Conservation (phyloP, 305 asterid species). For the Fraxinus paxiana region DNA sequence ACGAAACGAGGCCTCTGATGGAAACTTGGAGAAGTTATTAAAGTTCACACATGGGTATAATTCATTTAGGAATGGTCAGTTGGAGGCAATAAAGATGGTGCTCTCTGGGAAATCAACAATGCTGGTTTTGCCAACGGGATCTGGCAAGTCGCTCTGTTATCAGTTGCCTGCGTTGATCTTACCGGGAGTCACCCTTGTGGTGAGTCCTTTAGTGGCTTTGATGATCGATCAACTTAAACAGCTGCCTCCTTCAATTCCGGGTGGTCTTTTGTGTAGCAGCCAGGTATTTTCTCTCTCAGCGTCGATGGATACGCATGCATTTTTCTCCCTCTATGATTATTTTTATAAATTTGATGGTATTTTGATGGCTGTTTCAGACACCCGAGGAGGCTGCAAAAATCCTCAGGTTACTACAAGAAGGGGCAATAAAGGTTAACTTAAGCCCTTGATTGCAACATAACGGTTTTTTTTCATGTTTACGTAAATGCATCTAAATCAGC, state of each 20-base stretch:
- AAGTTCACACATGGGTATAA: constrained; percentile 67
- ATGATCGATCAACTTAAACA: constrained; percentile 97
- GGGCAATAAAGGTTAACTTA: constrained; percentile 60
- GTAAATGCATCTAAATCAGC: background rate
- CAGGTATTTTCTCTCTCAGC: constrained; percentile 52
- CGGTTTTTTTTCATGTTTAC: background rate
- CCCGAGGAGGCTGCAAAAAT: constrained; percentile 72
- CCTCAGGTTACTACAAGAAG: constrained; percentile 60
- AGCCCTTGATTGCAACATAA: constrained; percentile 6
- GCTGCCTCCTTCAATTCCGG: constrained; percentile 65
- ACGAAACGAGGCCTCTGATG: constrained; percentile 63
- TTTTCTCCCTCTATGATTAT: background rate
- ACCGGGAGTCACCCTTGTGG: constrained; percentile 76
- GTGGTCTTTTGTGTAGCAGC: constrained; percentile 77
- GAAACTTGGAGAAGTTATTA: constrained; percentile 63
- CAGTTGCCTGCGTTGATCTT: constrained; percentile 80
- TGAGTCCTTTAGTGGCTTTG: constrained; percentile 89
- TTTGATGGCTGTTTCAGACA: constrained; percentile 45
- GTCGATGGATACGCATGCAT: background rate
- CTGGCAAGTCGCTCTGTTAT: constrained; percentile 88
- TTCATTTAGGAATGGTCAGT: constrained; percentile 81
- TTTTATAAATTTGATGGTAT: constrained; percentile 19
- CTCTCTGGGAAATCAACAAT: constrained; percentile 68
- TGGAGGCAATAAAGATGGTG: constrained; percentile 87
- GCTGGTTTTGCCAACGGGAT: constrained; percentile 92